Conservation (phyloP, 2,329 filamentous ascomycete species). For the Alternaria hordeiaustralica region DNA sequence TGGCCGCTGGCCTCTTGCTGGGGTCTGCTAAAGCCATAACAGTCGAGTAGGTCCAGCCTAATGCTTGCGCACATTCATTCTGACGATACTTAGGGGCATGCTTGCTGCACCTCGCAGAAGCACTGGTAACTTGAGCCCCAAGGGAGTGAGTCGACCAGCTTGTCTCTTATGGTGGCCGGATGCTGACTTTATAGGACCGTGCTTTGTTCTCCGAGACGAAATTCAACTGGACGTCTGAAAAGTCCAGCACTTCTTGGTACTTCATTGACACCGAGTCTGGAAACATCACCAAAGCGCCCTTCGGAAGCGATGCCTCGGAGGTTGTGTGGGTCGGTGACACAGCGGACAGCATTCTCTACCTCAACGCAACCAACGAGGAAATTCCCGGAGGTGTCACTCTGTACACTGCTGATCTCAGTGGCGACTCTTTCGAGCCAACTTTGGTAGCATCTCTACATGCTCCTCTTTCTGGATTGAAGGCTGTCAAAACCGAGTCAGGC, state of each 20-base stretch:
- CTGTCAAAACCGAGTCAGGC: constrained; percentile 48
- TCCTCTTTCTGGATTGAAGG: constrained; percentile 58
- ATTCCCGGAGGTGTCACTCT: constrained; percentile 44
- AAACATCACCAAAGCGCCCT: constrained; percentile 42
- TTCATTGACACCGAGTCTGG: constrained; percentile 41
- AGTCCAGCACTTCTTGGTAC: constrained; percentile 58
- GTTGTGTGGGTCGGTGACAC: constrained; percentile 44
- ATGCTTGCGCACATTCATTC: background rate
- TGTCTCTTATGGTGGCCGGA: too few relatives aligned
- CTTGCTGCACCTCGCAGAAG: constrained; percentile 41
- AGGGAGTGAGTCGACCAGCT: constrained; percentile 30
- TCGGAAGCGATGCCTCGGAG: constrained; percentile 41
- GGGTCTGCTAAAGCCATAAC: constrained; percentile 35
- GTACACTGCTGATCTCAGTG: constrained; percentile 42
- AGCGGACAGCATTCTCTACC: constrained; percentile 65
- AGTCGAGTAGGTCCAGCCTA: constrained; percentile 28
- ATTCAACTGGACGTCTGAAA: constrained; percentile 46
- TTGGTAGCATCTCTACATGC: constrained; percentile 52
- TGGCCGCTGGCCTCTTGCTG: constrained; percentile 36
- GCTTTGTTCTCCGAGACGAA: constrained; percentile 44
- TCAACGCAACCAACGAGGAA: constrained; percentile 68
- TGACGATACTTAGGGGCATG: constrained; percentile 23
- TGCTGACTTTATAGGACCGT: constrained; percentile 32
- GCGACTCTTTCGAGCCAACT: constrained; percentile 33
- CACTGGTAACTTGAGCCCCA: constrained; percentile 41